These are phyloP conservation scores for Clonostachys rhizophaga DNA, from an alignment of 2,329 filamentous ascomycete species.

Conservation along the genomic window DNA sequence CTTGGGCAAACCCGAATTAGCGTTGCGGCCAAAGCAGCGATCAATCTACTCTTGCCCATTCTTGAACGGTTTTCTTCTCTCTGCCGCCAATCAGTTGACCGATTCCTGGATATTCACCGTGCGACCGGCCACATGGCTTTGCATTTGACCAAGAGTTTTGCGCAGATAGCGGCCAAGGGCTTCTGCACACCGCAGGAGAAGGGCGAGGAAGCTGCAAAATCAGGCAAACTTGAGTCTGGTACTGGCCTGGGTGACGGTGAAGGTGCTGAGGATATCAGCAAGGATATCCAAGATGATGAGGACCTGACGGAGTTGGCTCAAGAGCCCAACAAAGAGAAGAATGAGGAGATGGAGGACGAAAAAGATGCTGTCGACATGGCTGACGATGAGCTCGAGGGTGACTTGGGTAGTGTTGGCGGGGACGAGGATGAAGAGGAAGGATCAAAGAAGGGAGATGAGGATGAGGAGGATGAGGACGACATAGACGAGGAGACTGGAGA, in stretches of 20 bases:
- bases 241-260: constrained; percentile 94
- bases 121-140: constrained; percentile 71
- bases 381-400: constrained; percentile 84
- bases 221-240: constrained; percentile 81
- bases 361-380: constrained; percentile 90
- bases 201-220: constrained; percentile 53
- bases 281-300: constrained; percentile 91
- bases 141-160: constrained; percentile 71
- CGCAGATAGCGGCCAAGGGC: constrained; percentile 74
- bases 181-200: constrained; percentile 90
- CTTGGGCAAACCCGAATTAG: constrained; percentile 16
- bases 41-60: constrained; percentile 53
- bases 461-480: constrained; percentile 64
- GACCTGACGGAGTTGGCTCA: constrained; percentile 89
- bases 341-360: constrained; percentile 68
- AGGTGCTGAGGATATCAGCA: constrained; percentile 95
- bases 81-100: constrained; percentile 51
- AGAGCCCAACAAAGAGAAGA: constrained; percentile 65
- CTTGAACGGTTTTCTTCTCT: constrained; percentile 67
- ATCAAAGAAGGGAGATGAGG: constrained; percentile 56
- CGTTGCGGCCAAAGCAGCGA: constrained; percentile 19
- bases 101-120: constrained; percentile 61
- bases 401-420: constrained; percentile 63
- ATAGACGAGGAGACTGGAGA: constrained; percentile 88
- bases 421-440: constrained; percentile 57